Conservation (phyloP, 805 yeast genomes). For the Kurtzmaniella fragi region DNA sequence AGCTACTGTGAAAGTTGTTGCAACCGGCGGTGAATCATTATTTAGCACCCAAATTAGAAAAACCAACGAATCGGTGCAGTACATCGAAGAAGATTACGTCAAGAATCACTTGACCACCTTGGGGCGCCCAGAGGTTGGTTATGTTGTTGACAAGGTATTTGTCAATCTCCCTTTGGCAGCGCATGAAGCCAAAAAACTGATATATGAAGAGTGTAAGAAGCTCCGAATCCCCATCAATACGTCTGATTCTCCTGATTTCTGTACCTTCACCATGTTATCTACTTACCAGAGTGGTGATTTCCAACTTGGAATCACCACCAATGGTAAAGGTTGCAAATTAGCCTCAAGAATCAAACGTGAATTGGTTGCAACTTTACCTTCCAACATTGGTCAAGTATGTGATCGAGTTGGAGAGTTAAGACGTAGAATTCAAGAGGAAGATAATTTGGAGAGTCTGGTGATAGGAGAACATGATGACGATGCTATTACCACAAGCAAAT, state of each 20-base stretch:
- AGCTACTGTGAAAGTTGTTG: conserved; percentile 23
- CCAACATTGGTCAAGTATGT: conserved; percentile 65
- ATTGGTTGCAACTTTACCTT: conserved; percentile 58
- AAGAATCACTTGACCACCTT: conserved; percentile 42
- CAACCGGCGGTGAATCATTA: conserved; percentile 12
- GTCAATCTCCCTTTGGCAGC: conserved; percentile 41
- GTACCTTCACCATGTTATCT: conserved; percentile 74
- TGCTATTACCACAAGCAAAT: conserved; percentile 50
- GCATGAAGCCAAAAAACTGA: conserved; percentile 25
- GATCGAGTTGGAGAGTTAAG: conserved; percentile 65
- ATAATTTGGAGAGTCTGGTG: conserved; percentile 34
- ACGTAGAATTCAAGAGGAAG: conserved; percentile 48
- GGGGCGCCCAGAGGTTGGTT: conserved; percentile 61
- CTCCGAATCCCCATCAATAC: conserved; percentile 80
- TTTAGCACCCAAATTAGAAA: neutral
- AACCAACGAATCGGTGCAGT: neutral
- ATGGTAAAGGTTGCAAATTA: conserved; percentile 84
- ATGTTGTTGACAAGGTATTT: conserved; percentile 72
- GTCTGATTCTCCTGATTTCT: conserved; percentile 63
- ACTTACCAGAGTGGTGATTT: conserved; percentile 66
- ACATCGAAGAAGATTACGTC: conserved; percentile 18
- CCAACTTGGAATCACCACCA: conserved; percentile 79
- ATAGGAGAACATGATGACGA: conserved; percentile 66
- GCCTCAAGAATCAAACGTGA: conserved; percentile 80
- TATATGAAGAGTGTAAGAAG: conserved; percentile 49